Conservation (phyloP, 75 land plant species). For the Pinus albicaulis region DNA sequence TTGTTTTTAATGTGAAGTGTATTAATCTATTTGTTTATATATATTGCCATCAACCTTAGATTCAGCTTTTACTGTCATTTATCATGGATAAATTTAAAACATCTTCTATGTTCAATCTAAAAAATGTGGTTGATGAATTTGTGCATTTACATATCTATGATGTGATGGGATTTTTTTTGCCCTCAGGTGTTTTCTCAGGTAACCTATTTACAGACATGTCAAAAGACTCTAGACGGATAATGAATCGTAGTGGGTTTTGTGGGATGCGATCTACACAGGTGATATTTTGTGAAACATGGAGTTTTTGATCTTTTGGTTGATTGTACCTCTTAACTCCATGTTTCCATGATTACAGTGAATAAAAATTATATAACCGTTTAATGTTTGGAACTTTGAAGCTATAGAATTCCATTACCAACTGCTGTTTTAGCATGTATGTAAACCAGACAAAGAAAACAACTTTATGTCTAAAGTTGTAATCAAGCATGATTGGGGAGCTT, state of each 20-base stretch:
- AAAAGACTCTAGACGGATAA: constrained; percentile 54
- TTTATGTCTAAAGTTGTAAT: neutral
- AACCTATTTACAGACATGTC: constrained; percentile 49
- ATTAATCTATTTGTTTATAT: too few species aligned
- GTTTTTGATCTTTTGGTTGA: neutral
- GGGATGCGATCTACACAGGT: constrained; percentile 81
- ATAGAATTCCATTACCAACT: neutral
- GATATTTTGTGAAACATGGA: neutral
- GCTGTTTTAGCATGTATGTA: neutral
- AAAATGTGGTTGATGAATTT: neutral
- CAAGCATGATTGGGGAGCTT: too few species aligned
- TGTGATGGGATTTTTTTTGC: constrained; percentile 2
- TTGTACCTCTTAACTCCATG: neutral
- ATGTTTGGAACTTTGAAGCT: neutral
- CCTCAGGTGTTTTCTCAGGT: constrained; percentile 55
- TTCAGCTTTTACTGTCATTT: neutral
- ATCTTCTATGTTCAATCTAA: neutral
- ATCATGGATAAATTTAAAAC: neutral
- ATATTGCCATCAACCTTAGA: neutral
- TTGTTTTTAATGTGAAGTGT: too few species aligned
- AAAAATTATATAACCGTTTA: neutral
- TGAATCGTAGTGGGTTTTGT: constrained; percentile 70
- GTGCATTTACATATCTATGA: neutral
- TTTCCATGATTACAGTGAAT: neutral
- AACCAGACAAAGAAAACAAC: too few species aligned